Base-by-base conservation (phyloP, 495 filamentous ascomycete genomes). In the Trichoderma orchidacearum region DNA sequence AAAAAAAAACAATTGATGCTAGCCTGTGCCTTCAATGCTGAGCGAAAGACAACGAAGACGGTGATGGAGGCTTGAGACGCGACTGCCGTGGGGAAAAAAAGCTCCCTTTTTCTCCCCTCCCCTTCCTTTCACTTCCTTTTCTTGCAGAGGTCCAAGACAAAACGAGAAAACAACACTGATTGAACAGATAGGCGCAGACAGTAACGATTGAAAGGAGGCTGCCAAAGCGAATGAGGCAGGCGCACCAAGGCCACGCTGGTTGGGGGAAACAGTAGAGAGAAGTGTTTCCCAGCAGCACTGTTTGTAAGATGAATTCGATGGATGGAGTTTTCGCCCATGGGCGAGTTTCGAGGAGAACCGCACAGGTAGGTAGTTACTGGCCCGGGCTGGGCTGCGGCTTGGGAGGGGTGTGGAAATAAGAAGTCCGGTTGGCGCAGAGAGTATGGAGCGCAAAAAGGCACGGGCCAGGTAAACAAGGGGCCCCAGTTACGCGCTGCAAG, bases 191-290 rank as follows among this genome's bases (percentile, higher is more conserved):
- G n/a, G 28, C 45, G 45, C 11, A 50, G 13, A 50, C 21, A 17
- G 6, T 9, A 53, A 41, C 35, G 48, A 58, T 48, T 34, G 56
- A 54, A 41, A 54, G 56, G 50, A 48, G 53, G 34, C 52, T 31
- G 27, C 36, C 57, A 59, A 55, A 59, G 53, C 57, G 57, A 59
- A 48, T 59, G 57, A 59, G 57, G 57, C 35, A 41, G 36, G n/a
- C 30, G 8, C 35, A 32, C 29, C 45, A 30, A 18, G 28, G 30
- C 15, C 5, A 27, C 0, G 51, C 9, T 18, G 29, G 28, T 18
- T 27, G 52, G 12, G 53, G 21, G 32, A 38, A 55, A 27, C 30
- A 17, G 51, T n/a, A 53, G 30, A 53, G 29, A 30, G 31, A 53
- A 34, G 31, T n/a, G 30, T 30, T 28, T 53, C 29, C 32, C 32